A percentile compares a stretch with the other conserved stretches of the same genome.
phyloP scores from a whole-genome alignment of 2,329 filamentous ascomycete species.

The Aspergillus brasiliensis region DNA sequence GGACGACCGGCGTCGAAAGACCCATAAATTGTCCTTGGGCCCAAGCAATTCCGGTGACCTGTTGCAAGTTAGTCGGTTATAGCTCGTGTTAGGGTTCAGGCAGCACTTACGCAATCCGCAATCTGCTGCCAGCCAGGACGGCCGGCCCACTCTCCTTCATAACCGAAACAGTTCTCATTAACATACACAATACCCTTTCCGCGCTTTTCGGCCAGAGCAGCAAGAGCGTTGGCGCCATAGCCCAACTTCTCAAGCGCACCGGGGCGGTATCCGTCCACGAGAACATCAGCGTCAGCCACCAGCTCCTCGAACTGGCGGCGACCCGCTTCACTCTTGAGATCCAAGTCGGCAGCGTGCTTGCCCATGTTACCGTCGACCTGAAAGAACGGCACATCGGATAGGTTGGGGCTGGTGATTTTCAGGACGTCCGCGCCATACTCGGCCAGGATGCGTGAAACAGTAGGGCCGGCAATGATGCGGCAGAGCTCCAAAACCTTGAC shows the following conservation, averaged over 20 bases:
- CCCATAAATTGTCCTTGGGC: constrained; percentile 47
- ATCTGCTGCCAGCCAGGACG: constrained; percentile 73
- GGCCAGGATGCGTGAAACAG: constrained; percentile 67
- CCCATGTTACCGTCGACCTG: constrained; percentile 73
- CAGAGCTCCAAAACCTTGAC: constrained; percentile 74
- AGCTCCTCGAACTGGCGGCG: constrained; percentile 60
- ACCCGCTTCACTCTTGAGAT: constrained; percentile 61
- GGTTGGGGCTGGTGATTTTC: constrained; percentile 66
- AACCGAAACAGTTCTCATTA: constrained; percentile 71
- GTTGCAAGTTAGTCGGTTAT: constrained; percentile 14
- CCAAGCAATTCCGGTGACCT: constrained; percentile 47
- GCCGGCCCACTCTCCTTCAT: constrained; percentile 62
- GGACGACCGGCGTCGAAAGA: constrained; percentile 41
- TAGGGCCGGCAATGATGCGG: constrained; percentile 72
- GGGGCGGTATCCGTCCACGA: constrained; percentile 71
- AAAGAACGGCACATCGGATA: constrained; percentile 73
- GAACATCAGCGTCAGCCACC: constrained; percentile 63
- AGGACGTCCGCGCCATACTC: constrained; percentile 74
- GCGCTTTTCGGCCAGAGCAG: constrained; percentile 55
- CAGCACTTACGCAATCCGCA: constrained; percentile 60
- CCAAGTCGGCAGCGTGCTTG: constrained; percentile 66
- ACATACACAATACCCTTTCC: constrained; percentile 68
- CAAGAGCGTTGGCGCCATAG: constrained; percentile 60
- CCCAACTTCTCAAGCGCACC: constrained; percentile 65
- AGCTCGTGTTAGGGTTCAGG: not conserved